phyloP scores from a whole-genome alignment of 2,329 filamentous ascomycete genomes.

The Teratosphaeriaceae sp. region DNA sequence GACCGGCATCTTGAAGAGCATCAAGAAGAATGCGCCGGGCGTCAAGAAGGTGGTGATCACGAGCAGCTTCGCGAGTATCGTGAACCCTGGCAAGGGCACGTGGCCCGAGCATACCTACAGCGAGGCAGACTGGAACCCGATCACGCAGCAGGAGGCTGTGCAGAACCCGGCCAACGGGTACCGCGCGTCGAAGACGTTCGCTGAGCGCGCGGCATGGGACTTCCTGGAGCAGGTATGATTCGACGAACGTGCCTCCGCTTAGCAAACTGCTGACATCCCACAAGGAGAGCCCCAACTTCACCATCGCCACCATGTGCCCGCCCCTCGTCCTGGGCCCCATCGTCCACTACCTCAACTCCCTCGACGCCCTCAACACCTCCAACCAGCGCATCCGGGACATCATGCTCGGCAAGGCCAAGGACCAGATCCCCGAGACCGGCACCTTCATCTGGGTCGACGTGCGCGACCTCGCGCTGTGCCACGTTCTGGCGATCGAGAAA shows the following conservation, averaged over 20 bases:
- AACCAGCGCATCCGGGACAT: constrained; percentile 61
- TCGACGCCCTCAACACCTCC: constrained; percentile 64
- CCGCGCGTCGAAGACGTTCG: constrained; percentile 56
- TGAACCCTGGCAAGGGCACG: constrained; percentile 49
- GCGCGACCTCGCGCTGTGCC: constrained; percentile 54
- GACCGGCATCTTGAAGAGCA: constrained; percentile 54
- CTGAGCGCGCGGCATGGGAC: constrained; percentile 48
- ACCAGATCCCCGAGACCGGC: constrained; percentile 49
- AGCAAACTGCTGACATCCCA: constrained; percentile 29
- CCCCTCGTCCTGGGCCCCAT: constrained; percentile 46
- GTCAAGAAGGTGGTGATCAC: constrained; percentile 71
- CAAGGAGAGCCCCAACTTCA: constrained; percentile 46
- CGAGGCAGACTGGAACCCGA: constrained; percentile 52
- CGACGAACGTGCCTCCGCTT: too few species aligned
- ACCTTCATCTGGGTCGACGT: constrained; percentile 45
- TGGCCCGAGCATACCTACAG: constrained; percentile 45
- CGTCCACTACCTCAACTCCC: constrained; percentile 53
- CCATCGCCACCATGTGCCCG: constrained; percentile 43
- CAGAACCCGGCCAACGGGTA: constrained; percentile 40
- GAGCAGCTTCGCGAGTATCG: constrained; percentile 61
- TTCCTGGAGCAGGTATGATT: too few species aligned
- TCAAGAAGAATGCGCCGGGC: constrained; percentile 54
- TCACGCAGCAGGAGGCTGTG: constrained; percentile 45
- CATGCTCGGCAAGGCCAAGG: constrained; percentile 55
- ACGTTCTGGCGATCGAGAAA: constrained; percentile 53